Conservation (phyloP, 345 rosid genomes). For the Populus alba region DNA sequence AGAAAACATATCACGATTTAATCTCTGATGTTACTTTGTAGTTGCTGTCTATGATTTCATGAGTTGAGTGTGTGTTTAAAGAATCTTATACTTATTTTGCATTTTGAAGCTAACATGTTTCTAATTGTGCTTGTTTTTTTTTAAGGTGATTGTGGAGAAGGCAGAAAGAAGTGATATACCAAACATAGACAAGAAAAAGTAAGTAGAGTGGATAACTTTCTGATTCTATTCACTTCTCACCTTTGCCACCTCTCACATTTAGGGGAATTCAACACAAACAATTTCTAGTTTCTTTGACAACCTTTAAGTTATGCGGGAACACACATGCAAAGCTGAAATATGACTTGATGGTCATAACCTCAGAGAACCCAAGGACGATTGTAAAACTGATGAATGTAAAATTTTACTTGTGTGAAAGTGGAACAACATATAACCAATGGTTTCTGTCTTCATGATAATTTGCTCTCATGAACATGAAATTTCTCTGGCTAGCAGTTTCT, state of each 20-base stretch:
- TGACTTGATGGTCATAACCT: neutral
- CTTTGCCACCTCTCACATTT: neutral
- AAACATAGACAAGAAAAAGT: conserved; percentile 94
- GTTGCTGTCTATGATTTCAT: neutral
- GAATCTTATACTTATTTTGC: neutral
- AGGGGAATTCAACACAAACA: neutral
- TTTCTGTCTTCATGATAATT: too few relatives aligned
- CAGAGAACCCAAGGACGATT: neutral
- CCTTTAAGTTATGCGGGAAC: neutral
- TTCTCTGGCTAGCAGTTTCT: too few relatives aligned
- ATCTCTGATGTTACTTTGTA: too few relatives aligned
- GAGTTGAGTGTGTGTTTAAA: neutral
- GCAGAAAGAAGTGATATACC: conserved; percentile 95
- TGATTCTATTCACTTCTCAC: neutral
- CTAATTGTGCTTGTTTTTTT: conserved; percentile 1
- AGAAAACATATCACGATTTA: neutral
- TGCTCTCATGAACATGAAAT: too few relatives aligned
- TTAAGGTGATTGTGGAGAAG: conserved; percentile 92
- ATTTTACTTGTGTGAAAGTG: neutral
- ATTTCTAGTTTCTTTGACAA: neutral
- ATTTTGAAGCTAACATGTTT: conserved; percentile 14
- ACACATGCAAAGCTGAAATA: neutral
- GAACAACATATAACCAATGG: neutral
- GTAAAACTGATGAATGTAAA: neutral
- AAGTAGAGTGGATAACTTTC: conserved; percentile 20